These are phyloP conservation scores for Actinomortierella wolfii DNA, from an alignment of 371 early-diverging fungal species.

Conservation along the genomic window DNA sequence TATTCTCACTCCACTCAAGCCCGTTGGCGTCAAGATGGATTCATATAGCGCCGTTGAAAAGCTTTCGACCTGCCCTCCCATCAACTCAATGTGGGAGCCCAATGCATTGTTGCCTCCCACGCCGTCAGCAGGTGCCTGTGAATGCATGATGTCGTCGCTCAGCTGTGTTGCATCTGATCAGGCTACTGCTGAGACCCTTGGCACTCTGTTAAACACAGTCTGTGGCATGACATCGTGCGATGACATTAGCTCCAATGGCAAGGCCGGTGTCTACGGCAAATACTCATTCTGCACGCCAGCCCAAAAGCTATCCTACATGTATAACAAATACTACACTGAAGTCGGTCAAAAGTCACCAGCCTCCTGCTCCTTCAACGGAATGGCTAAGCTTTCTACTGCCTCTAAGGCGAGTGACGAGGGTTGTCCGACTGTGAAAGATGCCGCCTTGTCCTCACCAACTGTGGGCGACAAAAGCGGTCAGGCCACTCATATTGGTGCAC, in stretches of 20 bases:
- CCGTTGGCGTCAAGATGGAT: constrained; percentile 56
- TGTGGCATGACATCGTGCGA: constrained; percentile 59
- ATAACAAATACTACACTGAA: constrained; percentile 39
- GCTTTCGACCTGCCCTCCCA: constrained; percentile 58
- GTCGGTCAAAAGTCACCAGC: constrained; percentile 29
- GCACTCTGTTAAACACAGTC: constrained; percentile 52
- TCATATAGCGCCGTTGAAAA: constrained; percentile 43
- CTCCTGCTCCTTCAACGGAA: constrained; percentile 48
- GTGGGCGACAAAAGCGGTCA: too few species aligned
- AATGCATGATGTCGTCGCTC: constrained; percentile 70
- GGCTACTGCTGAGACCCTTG: constrained; percentile 32
- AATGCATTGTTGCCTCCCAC: constrained; percentile 66
- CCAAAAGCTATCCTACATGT: constrained; percentile 55
- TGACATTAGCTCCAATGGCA: constrained; percentile 58
- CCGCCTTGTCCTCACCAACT: too few species aligned
- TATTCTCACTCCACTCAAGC: constrained; percentile 47
- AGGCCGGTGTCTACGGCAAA: constrained; percentile 58
- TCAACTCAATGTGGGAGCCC: constrained; percentile 61
- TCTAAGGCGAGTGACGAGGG: constrained; percentile 25
- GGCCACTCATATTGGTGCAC: too few species aligned
- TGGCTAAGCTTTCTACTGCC: constrained; percentile 30
- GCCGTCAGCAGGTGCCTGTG: constrained; percentile 69
- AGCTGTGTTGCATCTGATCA: constrained; percentile 60
- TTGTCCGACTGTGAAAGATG: constrained; percentile 3
- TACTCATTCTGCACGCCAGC: constrained; percentile 58